phyloP scores from a whole-genome alignment of 768 basidiomycete genomes.

The Filobasidium floriforme region DNA sequence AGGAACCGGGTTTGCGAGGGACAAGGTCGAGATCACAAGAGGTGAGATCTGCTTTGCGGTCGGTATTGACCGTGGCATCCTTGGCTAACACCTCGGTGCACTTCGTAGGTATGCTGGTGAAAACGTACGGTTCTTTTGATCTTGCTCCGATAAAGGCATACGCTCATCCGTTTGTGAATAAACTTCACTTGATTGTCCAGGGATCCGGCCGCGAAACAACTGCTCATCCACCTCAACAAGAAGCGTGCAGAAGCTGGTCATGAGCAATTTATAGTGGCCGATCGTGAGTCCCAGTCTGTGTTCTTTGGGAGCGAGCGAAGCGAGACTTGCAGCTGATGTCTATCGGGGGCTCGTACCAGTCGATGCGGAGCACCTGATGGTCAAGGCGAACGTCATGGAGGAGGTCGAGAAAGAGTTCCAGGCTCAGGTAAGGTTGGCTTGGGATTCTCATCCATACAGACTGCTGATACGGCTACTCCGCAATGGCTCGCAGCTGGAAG shows the following conservation, averaged over 20 bases:
- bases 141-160: neutral
- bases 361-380: conserved; percentile 3
- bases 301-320: neutral
- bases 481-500: neutral
- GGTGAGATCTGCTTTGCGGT: neutral
- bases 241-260: neutral
- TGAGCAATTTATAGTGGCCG: conserved; percentile 2
- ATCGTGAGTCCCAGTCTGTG: neutral
- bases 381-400: neutral
- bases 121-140: neutral
- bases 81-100: neutral
- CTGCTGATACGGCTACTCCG: neutral
- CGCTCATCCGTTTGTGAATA: neutral
- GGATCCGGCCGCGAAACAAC: conserved; percentile 2
- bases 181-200: neutral
- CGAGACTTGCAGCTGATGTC: neutral
- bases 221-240: conserved; percentile 4
- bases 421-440: neutral
- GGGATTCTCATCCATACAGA: neutral
- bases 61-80: neutral
- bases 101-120: conserved; percentile 1
- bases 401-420: neutral
- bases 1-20: neutral
- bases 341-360: neutral
- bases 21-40: conserved; percentile 4